phyloP scores from a whole-genome alignment of 2,329 filamentous ascomycete genomes.

The Teratosphaeria zuluensis region DNA sequence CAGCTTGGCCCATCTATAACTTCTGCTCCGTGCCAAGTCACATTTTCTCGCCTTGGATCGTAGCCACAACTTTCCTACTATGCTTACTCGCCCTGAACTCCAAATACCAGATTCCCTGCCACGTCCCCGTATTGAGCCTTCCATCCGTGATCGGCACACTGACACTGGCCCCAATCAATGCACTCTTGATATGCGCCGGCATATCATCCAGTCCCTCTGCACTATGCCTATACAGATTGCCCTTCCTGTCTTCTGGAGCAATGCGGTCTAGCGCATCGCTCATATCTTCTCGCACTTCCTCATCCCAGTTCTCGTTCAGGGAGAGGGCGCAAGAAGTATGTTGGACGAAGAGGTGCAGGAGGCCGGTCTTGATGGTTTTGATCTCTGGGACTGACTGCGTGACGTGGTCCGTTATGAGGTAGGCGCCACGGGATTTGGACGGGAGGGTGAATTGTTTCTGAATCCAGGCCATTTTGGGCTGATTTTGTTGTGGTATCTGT shows the following conservation, averaged over 20 bases:
- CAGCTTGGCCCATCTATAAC: background rate
- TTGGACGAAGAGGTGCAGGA: constrained; percentile 86
- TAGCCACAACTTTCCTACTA: constrained; percentile 74
- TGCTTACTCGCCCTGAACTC: constrained; percentile 77
- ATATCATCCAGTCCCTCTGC: constrained; percentile 89
- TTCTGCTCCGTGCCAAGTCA: background rate
- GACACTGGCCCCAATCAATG: constrained; percentile 78
- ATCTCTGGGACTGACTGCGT: constrained; percentile 67
- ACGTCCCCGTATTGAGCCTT: constrained; percentile 58
- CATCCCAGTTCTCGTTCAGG: constrained; percentile 85
- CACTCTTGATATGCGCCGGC: constrained; percentile 94
- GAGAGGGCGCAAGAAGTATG: constrained; percentile 87
- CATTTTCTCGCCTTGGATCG: constrained; percentile 75
- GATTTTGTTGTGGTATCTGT: constrained; percentile 8
- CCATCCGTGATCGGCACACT: constrained; percentile 87
- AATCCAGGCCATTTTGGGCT: constrained; percentile 51
- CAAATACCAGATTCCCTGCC: constrained; percentile 91
- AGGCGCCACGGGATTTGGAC: constrained; percentile 66
- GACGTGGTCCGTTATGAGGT: constrained; percentile 77
- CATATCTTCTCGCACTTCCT: constrained; percentile 79
- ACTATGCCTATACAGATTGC: constrained; percentile 69
- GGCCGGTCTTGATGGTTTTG: constrained; percentile 68
- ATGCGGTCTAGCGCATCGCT: constrained; percentile 85
- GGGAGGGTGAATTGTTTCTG: constrained; percentile 81
- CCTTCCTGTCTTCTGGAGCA: constrained; percentile 62